Conservation (phyloP, 768 basidiomycete genomes). For the Lentinula guzmanii region DNA sequence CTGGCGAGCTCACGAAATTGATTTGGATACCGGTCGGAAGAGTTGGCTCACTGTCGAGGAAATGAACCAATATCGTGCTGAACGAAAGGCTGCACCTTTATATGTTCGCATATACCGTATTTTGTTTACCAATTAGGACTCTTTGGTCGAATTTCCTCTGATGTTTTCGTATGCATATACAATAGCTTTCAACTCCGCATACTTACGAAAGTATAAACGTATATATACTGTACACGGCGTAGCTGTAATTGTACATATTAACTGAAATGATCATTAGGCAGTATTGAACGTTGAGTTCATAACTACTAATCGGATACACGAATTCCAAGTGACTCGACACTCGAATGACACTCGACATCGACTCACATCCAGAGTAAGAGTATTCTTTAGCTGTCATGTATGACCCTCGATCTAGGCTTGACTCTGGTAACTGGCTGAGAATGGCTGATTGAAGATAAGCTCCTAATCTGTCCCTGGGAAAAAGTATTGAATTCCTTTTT, state of each 20-base stretch:
- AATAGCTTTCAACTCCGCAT: not conserved
- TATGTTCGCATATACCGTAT: slow-evolving; percentile 6
- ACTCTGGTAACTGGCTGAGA: too few species aligned
- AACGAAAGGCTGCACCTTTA: slow-evolving; percentile 1
- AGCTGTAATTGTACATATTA: too few species aligned
- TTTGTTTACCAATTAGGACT: slow-evolving; percentile 1
- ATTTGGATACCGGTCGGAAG: slow-evolving; percentile 25
- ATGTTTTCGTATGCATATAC: not conserved
- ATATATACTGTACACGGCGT: too few species aligned
- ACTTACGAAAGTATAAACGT: not conserved
- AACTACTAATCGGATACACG: too few species aligned
- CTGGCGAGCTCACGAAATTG: slow-evolving; percentile 29
- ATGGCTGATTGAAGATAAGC: too few species aligned
- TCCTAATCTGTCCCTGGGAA: not conserved
- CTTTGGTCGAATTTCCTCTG: not conserved
- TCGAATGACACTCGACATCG: too few species aligned
- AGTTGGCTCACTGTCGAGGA: slow-evolving; percentile 11
- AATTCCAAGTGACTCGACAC: too few species aligned
- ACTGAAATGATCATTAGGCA: too few species aligned
- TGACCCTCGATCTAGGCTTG: too few species aligned
- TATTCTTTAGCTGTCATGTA: too few species aligned
- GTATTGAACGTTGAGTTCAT: too few species aligned
- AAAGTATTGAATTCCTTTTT: not conserved
- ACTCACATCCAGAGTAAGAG: too few species aligned
- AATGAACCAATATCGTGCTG: slow-evolving; percentile 7